Evolutionary conservation across 495 filamentous ascomycete species (phyloP).

Genomic region (Parmelia sp.): DNA sequence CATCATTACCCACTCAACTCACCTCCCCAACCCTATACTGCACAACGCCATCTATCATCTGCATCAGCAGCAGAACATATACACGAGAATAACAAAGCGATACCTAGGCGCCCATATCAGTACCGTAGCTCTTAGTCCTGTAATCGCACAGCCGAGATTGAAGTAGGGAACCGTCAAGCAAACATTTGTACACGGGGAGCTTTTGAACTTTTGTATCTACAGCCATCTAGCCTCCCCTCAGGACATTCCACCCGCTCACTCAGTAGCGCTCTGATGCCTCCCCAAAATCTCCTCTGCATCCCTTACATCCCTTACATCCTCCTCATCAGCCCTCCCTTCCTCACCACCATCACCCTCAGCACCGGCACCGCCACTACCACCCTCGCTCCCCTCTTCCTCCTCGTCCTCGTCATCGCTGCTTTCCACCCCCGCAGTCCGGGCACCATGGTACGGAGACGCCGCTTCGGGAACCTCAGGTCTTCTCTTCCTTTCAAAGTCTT

Average conservation of each 20-base stretch:
- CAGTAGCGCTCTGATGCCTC: constrained; percentile 21
- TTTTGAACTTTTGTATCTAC: not conserved
- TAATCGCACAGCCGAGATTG: no score
- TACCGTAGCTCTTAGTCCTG: no score
- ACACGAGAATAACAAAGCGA: no score
- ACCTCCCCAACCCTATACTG: no score
- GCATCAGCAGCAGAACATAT: no score
- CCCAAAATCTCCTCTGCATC: constrained; percentile 26
- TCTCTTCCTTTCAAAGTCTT: constrained; percentile 77
- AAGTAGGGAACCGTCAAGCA: no score
- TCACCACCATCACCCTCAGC: constrained; percentile 16
- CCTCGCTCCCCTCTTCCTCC: constrained; percentile 24
- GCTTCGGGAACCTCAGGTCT: constrained; percentile 35
- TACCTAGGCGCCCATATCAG: no score
- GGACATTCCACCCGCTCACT: not conserved
- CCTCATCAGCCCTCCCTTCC: constrained; percentile 13
- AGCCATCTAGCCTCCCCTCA: no score
- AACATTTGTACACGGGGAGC: not conserved
- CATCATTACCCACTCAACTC: no score
- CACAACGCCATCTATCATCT: no score
- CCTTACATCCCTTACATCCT: constrained; percentile 20
- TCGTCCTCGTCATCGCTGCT: constrained; percentile 32
- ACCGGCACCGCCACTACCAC: constrained; percentile 9
- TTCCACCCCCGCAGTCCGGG: constrained; percentile 12
- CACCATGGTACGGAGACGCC: constrained; percentile 20